Evolutionary conservation across 1,284 basidiomycete species (phyloP).

Genomic region (Inonotus hispidus): DNA sequence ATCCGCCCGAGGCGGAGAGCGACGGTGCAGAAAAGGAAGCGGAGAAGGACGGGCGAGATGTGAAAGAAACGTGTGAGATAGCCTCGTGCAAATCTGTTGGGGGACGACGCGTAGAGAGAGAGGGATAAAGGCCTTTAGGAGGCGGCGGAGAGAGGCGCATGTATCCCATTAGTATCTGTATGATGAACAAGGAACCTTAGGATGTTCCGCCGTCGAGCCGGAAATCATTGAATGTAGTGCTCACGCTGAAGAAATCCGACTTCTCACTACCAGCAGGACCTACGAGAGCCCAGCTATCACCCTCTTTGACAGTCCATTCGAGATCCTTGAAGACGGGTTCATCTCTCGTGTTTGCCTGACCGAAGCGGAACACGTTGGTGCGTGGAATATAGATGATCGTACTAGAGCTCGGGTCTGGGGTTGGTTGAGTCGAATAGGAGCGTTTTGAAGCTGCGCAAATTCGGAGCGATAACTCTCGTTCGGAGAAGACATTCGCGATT

Average conservation of each 20-base stretch:
- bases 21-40: constrained; percentile 64
- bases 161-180: constrained; percentile 63
- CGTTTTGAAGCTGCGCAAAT: neutral
- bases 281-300: constrained; percentile 71
- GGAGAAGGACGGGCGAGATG: constrained; percentile 49
- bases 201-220: neutral
- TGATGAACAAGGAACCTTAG: neutral
- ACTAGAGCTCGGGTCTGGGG: too few relatives aligned
- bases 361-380: constrained; percentile 47
- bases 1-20: constrained; percentile 58
- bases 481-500: too few relatives aligned
- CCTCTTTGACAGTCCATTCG: constrained; percentile 56
- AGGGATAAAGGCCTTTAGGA: constrained; percentile 68
- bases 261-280: constrained; percentile 50
- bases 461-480: too few relatives aligned
- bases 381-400: constrained; percentile 37
- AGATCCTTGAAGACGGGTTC: constrained; percentile 47
- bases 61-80: constrained; percentile 68
- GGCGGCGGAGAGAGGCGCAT: constrained; percentile 58
- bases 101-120: constrained; percentile 37
- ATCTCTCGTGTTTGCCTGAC: constrained; percentile 35
- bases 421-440: neutral
- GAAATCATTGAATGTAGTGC: neutral
- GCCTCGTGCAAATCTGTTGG: constrained; percentile 41
- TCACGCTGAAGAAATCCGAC: constrained; percentile 56